Base-by-base conservation (phyloP, 805 yeast genomes). In the Ogataea nitratoaversa region DNA sequence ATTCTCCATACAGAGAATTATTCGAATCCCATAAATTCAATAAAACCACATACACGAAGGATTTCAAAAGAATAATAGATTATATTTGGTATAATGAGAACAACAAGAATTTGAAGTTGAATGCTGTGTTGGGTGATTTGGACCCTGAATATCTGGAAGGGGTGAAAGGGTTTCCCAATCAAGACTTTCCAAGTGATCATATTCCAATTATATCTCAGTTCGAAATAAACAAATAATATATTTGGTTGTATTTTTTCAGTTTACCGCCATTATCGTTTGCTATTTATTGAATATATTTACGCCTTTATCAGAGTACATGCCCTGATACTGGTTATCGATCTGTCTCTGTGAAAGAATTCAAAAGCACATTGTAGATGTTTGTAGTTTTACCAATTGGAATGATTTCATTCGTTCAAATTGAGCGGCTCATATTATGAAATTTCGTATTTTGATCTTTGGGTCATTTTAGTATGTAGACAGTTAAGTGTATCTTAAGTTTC, bases 131-230 rank as follows among this genome's bases (percentile, higher is more conserved):
- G n/a, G 73, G 79, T n/a, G 79, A 77, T 14, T 62, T 74, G 12
- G 68, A 70, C 34, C 46, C 53, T 0, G 38, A 48, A 0, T 69
- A 71, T 43, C 39, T 63, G 13, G 38, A 52, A 6, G 42, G 52
- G 0, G 64, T 63, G 9, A 43, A 43, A 8, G 65, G 82, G 0
- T 66, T 78, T 36, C 86, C 85, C 1, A 79, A 79, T 46, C 61
- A 56, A 31, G 71, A 71, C 16, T 79, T 74, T 46, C 85, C 86
- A 4, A 79, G 80, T 38, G 82, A 77, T 41, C 65, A 60, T 38
- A 44, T 59, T 7, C 63, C 65, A 2, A 59, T 60, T 7, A 14
- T 59, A 18, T 53, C 60, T 8, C 52, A 55, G 30, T 47, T 59
- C 34, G 57, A 54, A 32, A 31, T 54, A 19, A 37, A 40, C n/a